Evolutionary conservation across 306 rosid species (phyloP).

Genomic region (Cicer judaicum): DNA sequence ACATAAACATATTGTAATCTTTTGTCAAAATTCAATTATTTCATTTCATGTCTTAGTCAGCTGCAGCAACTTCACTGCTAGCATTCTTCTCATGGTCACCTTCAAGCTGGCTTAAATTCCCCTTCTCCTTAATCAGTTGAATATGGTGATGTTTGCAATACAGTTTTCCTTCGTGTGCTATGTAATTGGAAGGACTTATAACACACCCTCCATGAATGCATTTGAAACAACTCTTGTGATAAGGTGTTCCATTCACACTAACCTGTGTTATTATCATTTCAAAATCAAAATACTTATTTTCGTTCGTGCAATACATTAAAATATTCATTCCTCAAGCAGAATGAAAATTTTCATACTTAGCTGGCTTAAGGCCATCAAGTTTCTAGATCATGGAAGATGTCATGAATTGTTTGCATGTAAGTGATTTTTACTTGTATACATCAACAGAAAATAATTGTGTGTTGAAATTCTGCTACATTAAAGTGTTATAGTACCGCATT

Average conservation of each 20-base stretch:
- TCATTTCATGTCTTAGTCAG: no score
- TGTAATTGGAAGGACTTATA: conserved; percentile 95
- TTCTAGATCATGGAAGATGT: no score
- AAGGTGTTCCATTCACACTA: conserved; percentile 93
- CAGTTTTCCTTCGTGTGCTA: conserved; percentile 95
- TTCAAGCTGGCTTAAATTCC: conserved; percentile 97
- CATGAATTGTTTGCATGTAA: no score
- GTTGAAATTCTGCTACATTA: no score
- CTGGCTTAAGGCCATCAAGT: no score
- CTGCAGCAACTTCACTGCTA: no score
- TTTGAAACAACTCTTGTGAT: conserved; percentile 96
- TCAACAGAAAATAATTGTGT: no score
- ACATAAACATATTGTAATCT: no score
- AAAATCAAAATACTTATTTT: conserved; percentile 24
- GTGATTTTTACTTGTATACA: no score
- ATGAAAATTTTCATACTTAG: not conserved
- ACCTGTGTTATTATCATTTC: conserved; percentile 52
- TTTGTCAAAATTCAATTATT: no score
- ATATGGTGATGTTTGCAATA: conserved; percentile 95
- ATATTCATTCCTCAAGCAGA: not conserved
- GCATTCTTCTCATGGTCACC: conserved; percentile 69
- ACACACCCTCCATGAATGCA: conserved; percentile 97
- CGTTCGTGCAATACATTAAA: conserved; percentile 12
- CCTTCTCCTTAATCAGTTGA: conserved; percentile 95
- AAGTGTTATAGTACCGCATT: no score